These are phyloP conservation scores for Russula foetens DNA, from an alignment of 768 basidiomycete genomes.

Conservation along the genomic window DNA sequence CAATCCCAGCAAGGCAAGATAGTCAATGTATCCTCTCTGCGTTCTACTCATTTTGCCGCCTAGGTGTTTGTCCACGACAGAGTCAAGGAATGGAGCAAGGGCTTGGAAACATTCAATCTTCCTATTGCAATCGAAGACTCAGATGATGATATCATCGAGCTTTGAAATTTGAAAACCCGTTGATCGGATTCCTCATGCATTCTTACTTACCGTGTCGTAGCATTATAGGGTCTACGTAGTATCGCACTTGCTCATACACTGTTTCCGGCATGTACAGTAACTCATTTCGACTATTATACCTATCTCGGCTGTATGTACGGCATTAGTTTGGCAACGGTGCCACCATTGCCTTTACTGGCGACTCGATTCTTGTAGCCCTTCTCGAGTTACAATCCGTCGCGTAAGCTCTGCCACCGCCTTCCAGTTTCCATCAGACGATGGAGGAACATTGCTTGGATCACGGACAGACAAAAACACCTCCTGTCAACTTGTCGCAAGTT, in stretches of 20 bases:
- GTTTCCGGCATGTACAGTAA: background rate
- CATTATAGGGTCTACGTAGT: background rate
- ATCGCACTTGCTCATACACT: background rate
- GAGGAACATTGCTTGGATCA: too few species aligned
- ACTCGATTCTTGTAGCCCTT: too few species aligned
- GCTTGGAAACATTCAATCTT: constrained; percentile 43
- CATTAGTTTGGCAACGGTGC: too few species aligned
- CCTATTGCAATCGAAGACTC: constrained; percentile 6
- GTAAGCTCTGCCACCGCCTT: too few species aligned
- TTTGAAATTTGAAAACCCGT: background rate
- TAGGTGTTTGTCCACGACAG: constrained; percentile 29
- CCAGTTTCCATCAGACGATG: too few species aligned
- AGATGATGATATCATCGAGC: constrained; percentile 5
- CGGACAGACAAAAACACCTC: too few species aligned
- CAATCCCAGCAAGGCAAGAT: constrained; percentile 55
- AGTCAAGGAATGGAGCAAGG: constrained; percentile 65
- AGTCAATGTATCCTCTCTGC: background rate
- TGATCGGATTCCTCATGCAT: background rate
- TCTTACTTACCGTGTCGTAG: background rate
- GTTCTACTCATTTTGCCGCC: background rate
- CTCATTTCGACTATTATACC: background rate
- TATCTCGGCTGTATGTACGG: background rate
- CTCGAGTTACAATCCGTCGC: too few species aligned
- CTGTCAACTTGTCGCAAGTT: too few species aligned
- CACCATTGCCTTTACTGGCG: too few species aligned